Evolutionary conservation across 2,329 filamentous ascomycete genomes (phyloP).

Genomic region (Sphaerulina vaccinii): DNA sequence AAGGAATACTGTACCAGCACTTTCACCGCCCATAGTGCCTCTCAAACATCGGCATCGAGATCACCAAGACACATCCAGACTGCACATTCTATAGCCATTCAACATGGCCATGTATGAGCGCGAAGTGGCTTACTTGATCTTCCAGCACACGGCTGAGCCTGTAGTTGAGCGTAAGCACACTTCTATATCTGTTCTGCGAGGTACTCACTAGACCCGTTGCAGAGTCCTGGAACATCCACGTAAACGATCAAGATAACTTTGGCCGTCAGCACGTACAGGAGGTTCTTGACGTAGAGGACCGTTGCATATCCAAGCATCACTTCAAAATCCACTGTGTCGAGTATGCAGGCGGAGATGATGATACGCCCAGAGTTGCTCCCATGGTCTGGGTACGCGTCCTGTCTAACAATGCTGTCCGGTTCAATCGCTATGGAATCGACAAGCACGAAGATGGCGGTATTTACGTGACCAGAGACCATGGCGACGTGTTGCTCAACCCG

Average conservation of each 20-base stretch:
- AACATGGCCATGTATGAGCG: conserved; percentile 20
- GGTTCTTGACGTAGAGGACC: conserved; percentile 30
- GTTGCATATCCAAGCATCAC: conserved; percentile 47
- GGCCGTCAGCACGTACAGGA: conserved; percentile 32
- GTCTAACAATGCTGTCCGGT: conserved; percentile 45
- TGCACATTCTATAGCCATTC: conserved; percentile 13
- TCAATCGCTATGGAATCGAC: conserved; percentile 35
- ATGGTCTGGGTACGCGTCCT: conserved; percentile 50
- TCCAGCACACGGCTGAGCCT: conserved; percentile 15
- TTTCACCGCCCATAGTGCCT: neutral
- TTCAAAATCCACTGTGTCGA: conserved; percentile 48
- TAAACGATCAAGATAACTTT: conserved; percentile 32
- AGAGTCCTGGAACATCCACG: conserved; percentile 4
- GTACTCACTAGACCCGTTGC: neutral
- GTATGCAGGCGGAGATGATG: conserved; percentile 41
- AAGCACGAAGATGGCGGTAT: conserved; percentile 29
- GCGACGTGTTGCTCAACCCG: conserved; percentile 45
- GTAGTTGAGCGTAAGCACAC: conserved; percentile 2
- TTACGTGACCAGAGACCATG: conserved; percentile 30
- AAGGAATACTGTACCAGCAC: neutral
- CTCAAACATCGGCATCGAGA: neutral
- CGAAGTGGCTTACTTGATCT: conserved; percentile 14
- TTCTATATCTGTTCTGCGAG: neutral
- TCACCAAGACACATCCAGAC: neutral
- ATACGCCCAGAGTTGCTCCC: conserved; percentile 42